Evolutionary conservation across 257 asterid genomes (phyloP), one percentile per base, ranked within the genome.

Genomic region (Fraxinus pennsylvanica): DNA sequence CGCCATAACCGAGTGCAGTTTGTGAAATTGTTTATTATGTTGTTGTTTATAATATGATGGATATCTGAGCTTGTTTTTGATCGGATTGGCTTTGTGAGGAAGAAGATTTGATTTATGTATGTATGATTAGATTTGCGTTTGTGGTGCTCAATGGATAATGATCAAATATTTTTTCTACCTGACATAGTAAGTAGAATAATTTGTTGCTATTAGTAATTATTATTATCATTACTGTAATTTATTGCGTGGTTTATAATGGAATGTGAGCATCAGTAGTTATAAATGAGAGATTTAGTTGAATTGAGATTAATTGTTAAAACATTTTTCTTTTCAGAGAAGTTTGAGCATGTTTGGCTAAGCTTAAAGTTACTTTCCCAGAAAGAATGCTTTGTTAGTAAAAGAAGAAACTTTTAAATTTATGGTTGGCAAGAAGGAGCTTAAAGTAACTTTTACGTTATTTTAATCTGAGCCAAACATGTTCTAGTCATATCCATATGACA

Each of bases 121-220:
- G 32, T 67, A 70, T 74, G 17, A 50, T 32, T 54, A 43, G 86
- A 36, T 54, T 79, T 79, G 75, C 3, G n/a, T 74, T 74, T 41
- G 5, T 52, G 71, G 30, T 65, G 22, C 17, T 36, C 32, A 22
- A 52, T 36, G n/a, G 68, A 59, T 68, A 59, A 22, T 36, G 79
- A 6, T 35, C 21, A 14, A 45, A 35, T 29, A 29, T 25, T 65
- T 47, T 19, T 25, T 76, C 22, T 39, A 41, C 75, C 54, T 33
- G 17, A 43, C n/a, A 68, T 15, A 70, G 4, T 54, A 39, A 13
- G 2, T 52, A 66, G 4, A 38, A 71, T 69, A 38, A 29, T 8
- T 41, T 39, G 21, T 59, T 47, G 50, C 45, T 36, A 77, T 76
- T 66, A 69, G 35, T 17, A 50, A 72, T 74, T 78, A 47, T 5